These are phyloP conservation scores for Colletotrichum gloeosporioides DNA, from an alignment of 2,329 filamentous ascomycete species.

Conservation along the genomic window DNA sequence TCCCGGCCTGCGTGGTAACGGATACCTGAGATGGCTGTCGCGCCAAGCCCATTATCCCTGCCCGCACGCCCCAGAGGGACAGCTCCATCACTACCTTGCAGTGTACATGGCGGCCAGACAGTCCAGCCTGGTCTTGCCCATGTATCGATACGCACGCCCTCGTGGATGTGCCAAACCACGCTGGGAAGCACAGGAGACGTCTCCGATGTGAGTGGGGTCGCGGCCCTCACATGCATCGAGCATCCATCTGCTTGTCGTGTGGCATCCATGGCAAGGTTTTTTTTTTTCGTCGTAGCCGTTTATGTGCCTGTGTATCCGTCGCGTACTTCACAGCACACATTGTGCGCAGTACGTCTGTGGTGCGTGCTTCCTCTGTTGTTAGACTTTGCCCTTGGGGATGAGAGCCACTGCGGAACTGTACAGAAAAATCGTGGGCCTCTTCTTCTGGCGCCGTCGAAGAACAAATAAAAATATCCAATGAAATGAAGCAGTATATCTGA, in stretches of 20 bases:
- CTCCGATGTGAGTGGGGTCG: slow-evolving; percentile 14
- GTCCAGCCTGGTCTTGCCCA: background rate
- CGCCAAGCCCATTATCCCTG: background rate
- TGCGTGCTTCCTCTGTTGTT: background rate
- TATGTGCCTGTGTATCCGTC: background rate
- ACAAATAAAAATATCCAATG: background rate
- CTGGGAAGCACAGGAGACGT: slow-evolving; percentile 11
- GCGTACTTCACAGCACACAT: background rate
- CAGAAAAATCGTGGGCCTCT: background rate
- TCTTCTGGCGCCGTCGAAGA: background rate
- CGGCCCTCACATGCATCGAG: slow-evolving; percentile 19
- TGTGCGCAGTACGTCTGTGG: background rate
- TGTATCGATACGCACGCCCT: slow-evolving; percentile 15
- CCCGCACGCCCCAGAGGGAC: background rate
- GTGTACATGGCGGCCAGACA: background rate
- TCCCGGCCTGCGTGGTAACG: slow-evolving; percentile 13
- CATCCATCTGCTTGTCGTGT: slow-evolving; percentile 13
- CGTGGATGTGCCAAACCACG: slow-evolving; percentile 1
- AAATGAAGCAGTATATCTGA: background rate
- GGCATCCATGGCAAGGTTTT: slow-evolving; percentile 1
- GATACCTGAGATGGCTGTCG: slow-evolving; percentile 1
- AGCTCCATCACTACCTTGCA: background rate
- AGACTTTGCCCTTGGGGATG: background rate
- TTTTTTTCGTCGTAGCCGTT: background rate
- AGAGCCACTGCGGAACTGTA: background rate